A percentile compares a stretch with the other conserved stretches of the same genome.
phyloP scores from a whole-genome alignment of 2,329 filamentous ascomycete genomes.

The Orbilia brochopaga region DNA sequence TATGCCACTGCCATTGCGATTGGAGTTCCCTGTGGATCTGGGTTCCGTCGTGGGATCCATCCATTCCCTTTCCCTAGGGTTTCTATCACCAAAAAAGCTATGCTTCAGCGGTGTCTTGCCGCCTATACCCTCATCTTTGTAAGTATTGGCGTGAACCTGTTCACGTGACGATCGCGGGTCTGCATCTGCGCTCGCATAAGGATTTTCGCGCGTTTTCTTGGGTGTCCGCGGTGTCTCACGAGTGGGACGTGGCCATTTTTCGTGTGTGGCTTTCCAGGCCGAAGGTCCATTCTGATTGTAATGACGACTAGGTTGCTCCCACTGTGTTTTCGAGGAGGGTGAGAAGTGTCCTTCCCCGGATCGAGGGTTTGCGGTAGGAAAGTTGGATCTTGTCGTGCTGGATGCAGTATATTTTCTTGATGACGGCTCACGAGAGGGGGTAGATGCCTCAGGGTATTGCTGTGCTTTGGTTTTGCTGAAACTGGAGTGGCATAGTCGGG shows the following conservation, averaged over 20 bases:
- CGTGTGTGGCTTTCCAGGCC: constrained; percentile 42
- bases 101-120: constrained; percentile 27
- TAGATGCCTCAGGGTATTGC: constrained; percentile 10
- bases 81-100: constrained; percentile 42
- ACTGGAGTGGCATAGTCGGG: constrained; percentile 26
- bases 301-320: constrained; percentile 33
- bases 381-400: constrained; percentile 14
- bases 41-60: constrained; percentile 34
- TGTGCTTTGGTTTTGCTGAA: constrained; percentile 30
- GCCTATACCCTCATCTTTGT: constrained; percentile 9
- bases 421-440: constrained; percentile 6
- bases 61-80: constrained; percentile 48
- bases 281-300: constrained; percentile 28
- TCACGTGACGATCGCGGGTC: constrained; percentile 18
- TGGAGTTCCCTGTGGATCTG: constrained; percentile 15
- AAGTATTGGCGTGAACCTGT: constrained; percentile 1
- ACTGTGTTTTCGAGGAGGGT: constrained; percentile 24
- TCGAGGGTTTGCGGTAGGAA: constrained; percentile 13
- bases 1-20: constrained; percentile 16
- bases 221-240: constrained; percentile 43
- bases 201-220: constrained; percentile 49
- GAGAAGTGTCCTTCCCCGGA: constrained; percentile 24
- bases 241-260: constrained; percentile 27
- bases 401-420: constrained; percentile 15
- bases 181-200: constrained; percentile 27